Base-by-base conservation (phyloP, 768 basidiomycete species). In the Calocybe cyanea region DNA sequence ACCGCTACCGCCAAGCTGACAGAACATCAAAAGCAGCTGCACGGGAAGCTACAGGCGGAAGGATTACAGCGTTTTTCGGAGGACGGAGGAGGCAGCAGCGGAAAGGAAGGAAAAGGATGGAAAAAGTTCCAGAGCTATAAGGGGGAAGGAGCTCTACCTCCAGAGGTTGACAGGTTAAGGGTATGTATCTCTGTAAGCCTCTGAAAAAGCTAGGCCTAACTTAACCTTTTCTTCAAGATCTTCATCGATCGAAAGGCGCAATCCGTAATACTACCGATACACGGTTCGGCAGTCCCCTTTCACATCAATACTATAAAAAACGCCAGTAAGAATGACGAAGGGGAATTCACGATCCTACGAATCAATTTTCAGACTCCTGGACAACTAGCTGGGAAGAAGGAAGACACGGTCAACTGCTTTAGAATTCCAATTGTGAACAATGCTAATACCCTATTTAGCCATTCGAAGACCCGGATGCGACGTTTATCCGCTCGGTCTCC, bases 321-420 rank as follows among this genome's bases (percentile, higher is more conserved):
- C 61, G 89, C 87, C 23, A 93, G 88, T 72, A 98, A 98, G 71
- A 96, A 81, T 52, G 95, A 99, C 52, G 96, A 98, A 65, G 91
- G 89, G 4, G 92, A 98, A 41, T 89, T 85, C 62, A 94, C 93
- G 0, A 92, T 90, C 57, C 76, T 99, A 43, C 82, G 96, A 2
- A 92, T 99, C 65, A 98, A 98, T 67, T 97, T 98, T 71, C 93
- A 97, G 64, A 96, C 95, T 0, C 96, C 96, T 9, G 96, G 96
- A 39, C 93, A 97, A 59, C 81, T 97, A 19, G 87, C 92, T 0
- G 95, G 96, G 20, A 97, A 95, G 72, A 98, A 99, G 68, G 96
- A 99, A 62, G 96, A 98, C 53, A 97, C 92, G 50, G 92, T 93
- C 50, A 57, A 67, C 58, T 9, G 20, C 2, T 17, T 51, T 25